phyloP scores from a whole-genome alignment of 2,329 filamentous ascomycete genomes.

The Alternaria gaisen region DNA sequence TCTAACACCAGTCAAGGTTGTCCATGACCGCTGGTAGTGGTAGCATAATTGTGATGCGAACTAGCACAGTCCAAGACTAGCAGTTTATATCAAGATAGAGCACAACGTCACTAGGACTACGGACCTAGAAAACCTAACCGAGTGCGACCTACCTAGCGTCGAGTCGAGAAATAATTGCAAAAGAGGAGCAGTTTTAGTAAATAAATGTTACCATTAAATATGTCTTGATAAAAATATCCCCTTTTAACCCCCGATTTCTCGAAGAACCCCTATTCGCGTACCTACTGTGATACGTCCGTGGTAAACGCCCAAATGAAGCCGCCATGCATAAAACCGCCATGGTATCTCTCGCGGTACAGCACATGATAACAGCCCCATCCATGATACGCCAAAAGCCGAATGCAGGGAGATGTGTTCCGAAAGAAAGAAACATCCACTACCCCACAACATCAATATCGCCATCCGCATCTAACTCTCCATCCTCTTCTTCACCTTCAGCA shows the following conservation, averaged over 20 bases:
- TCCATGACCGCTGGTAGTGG: no score
- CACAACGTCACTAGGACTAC: no score
- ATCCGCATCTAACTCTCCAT: neutral
- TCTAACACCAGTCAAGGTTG: no score
- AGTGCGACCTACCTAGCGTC: no score
- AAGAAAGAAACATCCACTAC: neutral
- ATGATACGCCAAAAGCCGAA: neutral
- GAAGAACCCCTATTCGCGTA: neutral
- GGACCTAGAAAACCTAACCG: no score
- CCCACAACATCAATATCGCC: neutral
- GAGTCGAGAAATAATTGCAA: no score
- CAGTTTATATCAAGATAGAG: no score
- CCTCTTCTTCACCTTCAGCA: neutral
- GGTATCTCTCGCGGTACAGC: neutral
- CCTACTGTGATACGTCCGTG: neutral
- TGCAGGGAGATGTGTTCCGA: neutral
- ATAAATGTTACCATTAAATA: neutral
- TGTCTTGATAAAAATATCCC: neutral
- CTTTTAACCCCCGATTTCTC: no score
- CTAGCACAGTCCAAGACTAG: no score
- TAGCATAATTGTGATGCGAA: no score
- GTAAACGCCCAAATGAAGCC: neutral
- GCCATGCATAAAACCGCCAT: neutral
- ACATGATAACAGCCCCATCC: neutral
- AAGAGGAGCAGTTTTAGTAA: neutral